Evolutionary conservation across 257 asterid genomes (phyloP), one percentile per base, ranked within the genome.

Genomic region (Eucommia ulmoides): DNA sequence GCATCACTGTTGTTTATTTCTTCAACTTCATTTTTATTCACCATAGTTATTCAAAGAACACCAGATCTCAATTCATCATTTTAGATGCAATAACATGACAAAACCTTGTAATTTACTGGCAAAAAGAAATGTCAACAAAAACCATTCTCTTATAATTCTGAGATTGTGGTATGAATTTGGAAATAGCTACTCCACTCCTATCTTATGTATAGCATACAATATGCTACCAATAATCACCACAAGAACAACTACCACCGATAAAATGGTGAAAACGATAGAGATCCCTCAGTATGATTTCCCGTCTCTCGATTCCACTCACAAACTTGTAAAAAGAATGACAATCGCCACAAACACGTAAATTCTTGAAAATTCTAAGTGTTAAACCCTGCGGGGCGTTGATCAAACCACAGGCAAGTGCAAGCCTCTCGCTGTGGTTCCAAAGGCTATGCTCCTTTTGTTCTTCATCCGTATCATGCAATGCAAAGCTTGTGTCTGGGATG

Each of bases 341-440:
- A 67, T 85, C 96, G 1, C 88, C 94, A 19, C 94, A 86, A 18
- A 82, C 96, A 15, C 96, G 84, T 24, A 86, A 92, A 53, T 86
- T 82, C 73, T 86, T 86, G 76, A 82, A 85, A 33, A 85, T 74
- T 33, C 93, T 59, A 54, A 85, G 76, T 11, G 75, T 69, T 17
- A 79, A 71, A 23, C 91, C 80, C 64, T 73, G 68, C 23, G 62
- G 68, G 1, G 77, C 67, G 33, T 70, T 67, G 41, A 82, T 65
- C 80, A 86, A 53, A 19, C 82, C 82, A 22, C 72, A 86, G 0
- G 96, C 94, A 17, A 82, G 85, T 9, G 96, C 96, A 44, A 86
- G 70, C 69, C 92, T 82, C 74, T 86, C 94, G 22, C 96, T 86
- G 56, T 86, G 96, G 61, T 50, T 67, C 96, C 96, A 86, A 20